Evolutionary conservation across 768 basidiomycete genomes (phyloP).

Genomic region (Kwoniella dejecticola): DNA sequence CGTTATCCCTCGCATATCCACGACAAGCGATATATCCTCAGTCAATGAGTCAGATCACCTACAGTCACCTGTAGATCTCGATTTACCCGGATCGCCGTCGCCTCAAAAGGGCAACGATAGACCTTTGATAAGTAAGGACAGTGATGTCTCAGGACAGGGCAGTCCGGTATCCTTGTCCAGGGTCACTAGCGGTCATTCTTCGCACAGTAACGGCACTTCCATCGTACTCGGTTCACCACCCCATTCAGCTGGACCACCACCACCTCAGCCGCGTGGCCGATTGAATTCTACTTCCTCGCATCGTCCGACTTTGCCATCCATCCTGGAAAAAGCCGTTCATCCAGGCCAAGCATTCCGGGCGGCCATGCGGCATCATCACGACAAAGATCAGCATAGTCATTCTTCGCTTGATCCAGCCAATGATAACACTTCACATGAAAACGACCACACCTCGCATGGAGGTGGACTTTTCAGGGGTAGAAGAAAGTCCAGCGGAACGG

Average conservation of each 20-base stretch:
- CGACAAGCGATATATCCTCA: conserved; percentile 10
- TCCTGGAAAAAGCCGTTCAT: conserved; percentile 58
- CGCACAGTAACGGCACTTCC: conserved; percentile 12
- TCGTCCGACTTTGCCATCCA: conserved; percentile 57
- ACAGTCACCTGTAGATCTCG: conserved; percentile 15
- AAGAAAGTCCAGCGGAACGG: conserved; percentile 15
- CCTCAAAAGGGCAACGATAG: conserved; percentile 13
- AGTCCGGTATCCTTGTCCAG: background rate
- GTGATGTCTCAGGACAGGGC: background rate
- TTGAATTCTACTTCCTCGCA: conserved; percentile 35
- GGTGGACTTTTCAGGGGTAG: conserved; percentile 36
- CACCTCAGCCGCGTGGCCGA: conserved; percentile 14
- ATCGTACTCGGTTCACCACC: conserved; percentile 15
- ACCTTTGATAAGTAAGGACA: background rate
- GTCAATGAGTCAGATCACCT: conserved; percentile 13
- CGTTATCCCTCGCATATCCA: conserved; percentile 12
- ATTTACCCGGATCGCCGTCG: conserved; percentile 4
- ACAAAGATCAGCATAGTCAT: conserved; percentile 19
- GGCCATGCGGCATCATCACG: conserved; percentile 36
- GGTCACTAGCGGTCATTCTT: conserved; percentile 10
- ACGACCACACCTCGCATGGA: conserved; percentile 4
- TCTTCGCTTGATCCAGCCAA: conserved; percentile 8
- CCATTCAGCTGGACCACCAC: background rate
- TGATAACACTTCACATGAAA: background rate
- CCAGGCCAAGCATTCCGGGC: conserved; percentile 50